Conservation (phyloP, 768 basidiomycete genomes). For the Podaxis sp. region DNA sequence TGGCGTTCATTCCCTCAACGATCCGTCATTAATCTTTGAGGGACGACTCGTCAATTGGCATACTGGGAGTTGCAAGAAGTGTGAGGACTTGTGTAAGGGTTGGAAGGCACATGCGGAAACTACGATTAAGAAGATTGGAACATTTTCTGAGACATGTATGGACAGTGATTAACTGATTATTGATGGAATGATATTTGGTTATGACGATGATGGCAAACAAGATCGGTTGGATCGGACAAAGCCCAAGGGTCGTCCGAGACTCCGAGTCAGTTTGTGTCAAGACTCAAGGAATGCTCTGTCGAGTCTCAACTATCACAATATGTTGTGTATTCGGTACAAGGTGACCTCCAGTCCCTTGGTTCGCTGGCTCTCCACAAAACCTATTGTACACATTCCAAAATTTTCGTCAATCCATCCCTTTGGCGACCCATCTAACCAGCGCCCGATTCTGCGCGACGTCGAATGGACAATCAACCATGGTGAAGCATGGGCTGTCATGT, state of each 20-base stretch:
- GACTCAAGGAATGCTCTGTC: too few relatives aligned
- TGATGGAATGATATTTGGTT: neutral
- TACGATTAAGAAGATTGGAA: neutral
- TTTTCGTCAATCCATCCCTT: conserved; percentile 55
- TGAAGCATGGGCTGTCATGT: conserved; percentile 77
- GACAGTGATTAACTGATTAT: too few relatives aligned
- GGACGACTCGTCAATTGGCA: neutral
- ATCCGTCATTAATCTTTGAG: neutral
- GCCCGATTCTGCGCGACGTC: conserved; percentile 51
- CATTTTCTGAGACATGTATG: conserved; percentile 7
- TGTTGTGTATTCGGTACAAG: neutral
- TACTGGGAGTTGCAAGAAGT: neutral
- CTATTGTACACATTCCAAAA: conserved; percentile 42
- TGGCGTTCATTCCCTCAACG: conserved; percentile 5
- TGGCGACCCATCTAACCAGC: conserved; percentile 44
- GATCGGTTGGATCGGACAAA: neutral
- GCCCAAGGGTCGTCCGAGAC: neutral
- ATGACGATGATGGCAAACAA: neutral
- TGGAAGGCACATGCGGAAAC: neutral
- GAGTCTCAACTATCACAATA: neutral
- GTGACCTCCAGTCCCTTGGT: neutral
- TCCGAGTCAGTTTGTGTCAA: neutral
- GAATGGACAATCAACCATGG: conserved; percentile 60
- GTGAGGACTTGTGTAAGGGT: neutral
- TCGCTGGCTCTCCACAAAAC: conserved; percentile 10